Conservation (phyloP, 1,139 yeast species). For the Pichia sp. region DNA sequence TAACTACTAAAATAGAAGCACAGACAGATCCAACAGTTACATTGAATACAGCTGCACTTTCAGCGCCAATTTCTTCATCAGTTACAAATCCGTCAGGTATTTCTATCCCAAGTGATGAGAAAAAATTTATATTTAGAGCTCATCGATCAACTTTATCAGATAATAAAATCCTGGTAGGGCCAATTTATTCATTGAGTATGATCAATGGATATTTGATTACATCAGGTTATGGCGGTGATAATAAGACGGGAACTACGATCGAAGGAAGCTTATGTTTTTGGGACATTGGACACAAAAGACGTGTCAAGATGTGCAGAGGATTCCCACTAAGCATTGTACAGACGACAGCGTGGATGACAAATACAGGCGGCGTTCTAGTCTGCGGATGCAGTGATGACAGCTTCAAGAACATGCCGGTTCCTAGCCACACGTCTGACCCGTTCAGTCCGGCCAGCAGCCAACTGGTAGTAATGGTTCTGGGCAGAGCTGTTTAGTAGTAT, state of each 20-base stretch:
- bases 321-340: slow-evolving; percentile 32
- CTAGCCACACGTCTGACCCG: not conserved
- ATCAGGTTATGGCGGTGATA: slow-evolving; percentile 12
- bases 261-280: slow-evolving; percentile 74
- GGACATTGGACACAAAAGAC: slow-evolving; percentile 61
- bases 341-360: slow-evolving; percentile 6
- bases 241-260: slow-evolving; percentile 2
- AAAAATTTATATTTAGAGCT: slow-evolving; percentile 76
- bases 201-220: slow-evolving; percentile 8
- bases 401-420: slow-evolving; percentile 32
- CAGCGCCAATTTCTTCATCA: slow-evolving; percentile 12
- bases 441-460: not conserved
- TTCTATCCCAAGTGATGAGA: slow-evolving; percentile 36
- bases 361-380: not conserved
- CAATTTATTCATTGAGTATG: slow-evolving; percentile 52
- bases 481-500: no score
- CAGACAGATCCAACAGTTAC: slow-evolving; percentile 15
- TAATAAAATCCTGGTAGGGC: slow-evolving; percentile 51
- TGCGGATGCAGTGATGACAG: slow-evolving; percentile 46
- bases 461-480: no score
- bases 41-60: slow-evolving; percentile 11
- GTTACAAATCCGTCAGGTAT: slow-evolving; percentile 13
- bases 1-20: slow-evolving; percentile 33
- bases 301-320: slow-evolving; percentile 53
- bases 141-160: slow-evolving; percentile 46